Percentiles rank a stretch among this genome's conserved stretches.
Evolutionary conservation across 1,139 yeast genomes (phyloP).

Genomic region (Debaryomycetaceae sp.): DNA sequence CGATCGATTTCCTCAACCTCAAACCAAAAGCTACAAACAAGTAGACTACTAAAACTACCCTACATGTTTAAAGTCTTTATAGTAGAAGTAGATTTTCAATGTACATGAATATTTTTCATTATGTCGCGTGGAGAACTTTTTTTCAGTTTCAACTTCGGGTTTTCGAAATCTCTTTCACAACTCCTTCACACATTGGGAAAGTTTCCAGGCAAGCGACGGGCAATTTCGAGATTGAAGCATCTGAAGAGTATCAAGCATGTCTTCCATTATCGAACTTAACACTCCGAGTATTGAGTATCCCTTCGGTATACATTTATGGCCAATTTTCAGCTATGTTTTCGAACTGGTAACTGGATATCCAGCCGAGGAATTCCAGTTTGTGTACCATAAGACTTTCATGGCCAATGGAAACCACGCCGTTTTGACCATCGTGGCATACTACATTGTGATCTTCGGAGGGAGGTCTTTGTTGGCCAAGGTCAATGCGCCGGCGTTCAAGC

Average conservation of each 20-base stretch:
- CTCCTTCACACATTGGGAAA: too few species aligned
- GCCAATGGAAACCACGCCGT: slow-evolving; percentile 69
- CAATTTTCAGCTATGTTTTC: slow-evolving; percentile 64
- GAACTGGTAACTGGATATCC: slow-evolving; percentile 53
- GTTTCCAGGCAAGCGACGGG: too few species aligned
- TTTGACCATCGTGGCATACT: slow-evolving; percentile 64
- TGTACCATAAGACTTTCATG: slow-evolving; percentile 61
- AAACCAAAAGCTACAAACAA: slow-evolving; percentile 26
- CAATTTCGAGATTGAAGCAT: background rate
- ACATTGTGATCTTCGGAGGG: slow-evolving; percentile 83
- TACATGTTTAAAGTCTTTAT: background rate
- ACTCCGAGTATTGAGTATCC: slow-evolving; percentile 75
- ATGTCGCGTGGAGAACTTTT: background rate
- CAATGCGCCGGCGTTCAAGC: slow-evolving; percentile 61
- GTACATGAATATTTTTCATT: background rate
- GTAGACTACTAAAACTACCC: too few species aligned
- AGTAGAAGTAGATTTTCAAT: background rate
- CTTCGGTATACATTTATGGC: slow-evolving; percentile 89
- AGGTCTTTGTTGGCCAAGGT: slow-evolving; percentile 42
- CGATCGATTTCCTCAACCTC: slow-evolving; percentile 72
- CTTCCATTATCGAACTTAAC: slow-evolving; percentile 13
- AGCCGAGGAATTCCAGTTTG: slow-evolving; percentile 73
- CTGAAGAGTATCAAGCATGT: slow-evolving; percentile 7
- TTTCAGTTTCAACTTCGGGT: background rate
- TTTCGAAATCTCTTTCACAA: too few species aligned